Evolutionary conservation across 1,139 yeast genomes (phyloP), one percentile per base, ranked within the genome.

Genomic region (Taphrina communis): DNA sequence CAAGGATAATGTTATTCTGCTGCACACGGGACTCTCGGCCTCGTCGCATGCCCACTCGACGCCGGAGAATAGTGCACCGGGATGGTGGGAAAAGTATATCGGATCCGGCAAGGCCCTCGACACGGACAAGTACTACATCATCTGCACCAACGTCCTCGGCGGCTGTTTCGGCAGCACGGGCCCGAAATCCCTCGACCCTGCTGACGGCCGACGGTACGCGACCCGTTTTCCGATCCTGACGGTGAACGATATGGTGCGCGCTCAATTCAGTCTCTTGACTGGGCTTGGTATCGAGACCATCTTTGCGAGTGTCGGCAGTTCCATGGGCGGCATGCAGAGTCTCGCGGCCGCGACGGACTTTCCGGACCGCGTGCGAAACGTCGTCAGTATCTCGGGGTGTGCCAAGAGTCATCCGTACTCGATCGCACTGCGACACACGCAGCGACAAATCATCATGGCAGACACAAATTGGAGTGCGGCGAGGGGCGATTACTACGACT

Each of bases 251-350:
- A 92, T 92, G 96, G 90, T 90, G 0, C 81, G 97, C 65, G 97
- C 96, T 0, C 98, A 92, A 79, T 83, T 90, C 72, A 82, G 89
- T 68, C 80, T 92, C 56, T 81, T 92, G 21, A 84, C 86, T 59
- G 85, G 84, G 50, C 85, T 91, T 72, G 86, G 87, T 0, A 89
- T 89, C 38, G 69, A 75, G 1, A 87, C 85, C 76, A 79, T 92
- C 38, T 85, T 86, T 76, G 97, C 97, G 0, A 85, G 92, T 0
- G 86, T 93, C 3, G 98, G 98, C 6, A 89, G 97, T 0, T 90
- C 97, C 0, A 90, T 92, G 96, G 98, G 98, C 39, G 98, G 97
- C 21, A 91, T 92, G 97, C 97, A 92, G 79, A 88, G 94, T 11
- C 82, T 92, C 70, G 96, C 97, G 0, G 90, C 87, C 77, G 97